phyloP scores from a whole-genome alignment of 495 filamentous ascomycete species.

The Evansstolkia leycettana region DNA sequence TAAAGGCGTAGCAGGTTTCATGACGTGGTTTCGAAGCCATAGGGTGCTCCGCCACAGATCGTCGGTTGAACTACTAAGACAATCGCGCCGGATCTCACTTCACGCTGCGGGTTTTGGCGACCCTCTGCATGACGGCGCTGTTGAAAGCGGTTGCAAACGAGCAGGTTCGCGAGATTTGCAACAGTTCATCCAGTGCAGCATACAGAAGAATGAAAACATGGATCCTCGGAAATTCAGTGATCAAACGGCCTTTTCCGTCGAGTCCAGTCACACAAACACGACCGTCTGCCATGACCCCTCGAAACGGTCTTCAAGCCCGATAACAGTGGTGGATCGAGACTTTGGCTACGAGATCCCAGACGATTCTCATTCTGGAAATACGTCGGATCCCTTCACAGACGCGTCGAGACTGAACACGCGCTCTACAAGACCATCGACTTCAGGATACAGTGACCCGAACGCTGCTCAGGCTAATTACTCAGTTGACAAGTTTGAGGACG shows the following conservation, averaged over 20 bases:
- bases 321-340: constrained; percentile 2
- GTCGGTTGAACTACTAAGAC: neutral
- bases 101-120: neutral
- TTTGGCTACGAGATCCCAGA: constrained; percentile 3
- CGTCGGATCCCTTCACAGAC: constrained; percentile 17
- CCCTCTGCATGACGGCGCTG: neutral
- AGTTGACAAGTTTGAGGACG: too few species aligned
- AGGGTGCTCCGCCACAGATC: constrained; percentile 3
- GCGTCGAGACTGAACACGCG: neutral
- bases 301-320: constrained; percentile 11
- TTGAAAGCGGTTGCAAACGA: neutral
- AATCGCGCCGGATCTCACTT: neutral
- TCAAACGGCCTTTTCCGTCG: constrained; percentile 15
- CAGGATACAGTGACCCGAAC: neutral
- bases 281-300: constrained; percentile 23
- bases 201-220: neutral
- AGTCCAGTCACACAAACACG: constrained; percentile 15
- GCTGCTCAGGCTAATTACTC: too few species aligned
- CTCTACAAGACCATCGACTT: constrained; percentile 6
- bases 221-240: constrained; percentile 18
- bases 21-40: constrained; percentile 9
- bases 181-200: neutral
- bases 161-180: neutral
- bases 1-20: constrained; percentile 6
- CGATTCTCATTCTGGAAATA: constrained; percentile 2